These are phyloP conservation scores for Phialocephala sp. DNA, from an alignment of 2,329 filamentous ascomycete species.

Conservation along the genomic window DNA sequence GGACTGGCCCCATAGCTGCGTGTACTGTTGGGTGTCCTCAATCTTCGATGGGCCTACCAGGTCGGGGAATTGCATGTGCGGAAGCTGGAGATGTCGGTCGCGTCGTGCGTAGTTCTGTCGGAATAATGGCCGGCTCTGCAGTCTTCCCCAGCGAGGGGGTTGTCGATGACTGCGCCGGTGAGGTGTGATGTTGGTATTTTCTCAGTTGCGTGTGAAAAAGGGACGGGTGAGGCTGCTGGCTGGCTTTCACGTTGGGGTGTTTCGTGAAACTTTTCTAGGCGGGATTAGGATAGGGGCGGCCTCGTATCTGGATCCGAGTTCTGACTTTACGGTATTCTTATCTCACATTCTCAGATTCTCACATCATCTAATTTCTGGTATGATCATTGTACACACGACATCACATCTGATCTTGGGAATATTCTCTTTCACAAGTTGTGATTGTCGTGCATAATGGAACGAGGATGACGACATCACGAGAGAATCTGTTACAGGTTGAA, in stretches of 20 bases:
- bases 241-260: background rate
- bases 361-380: background rate
- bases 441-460: background rate
- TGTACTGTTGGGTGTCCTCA: slow-evolving; percentile 39
- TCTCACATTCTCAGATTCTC: background rate
- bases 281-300: slow-evolving; percentile 11
- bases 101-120: slow-evolving; percentile 15
- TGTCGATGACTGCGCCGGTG: slow-evolving; percentile 49
- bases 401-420: background rate
- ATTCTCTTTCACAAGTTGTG: background rate
- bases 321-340: background rate
- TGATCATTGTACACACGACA: background rate
- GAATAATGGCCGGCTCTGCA: slow-evolving; percentile 16
- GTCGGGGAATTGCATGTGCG: slow-evolving; percentile 35
- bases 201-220: slow-evolving; percentile 42
- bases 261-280: slow-evolving; percentile 12
- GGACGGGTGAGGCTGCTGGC: slow-evolving; percentile 7
- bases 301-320: background rate
- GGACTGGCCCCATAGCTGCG: slow-evolving; percentile 62
- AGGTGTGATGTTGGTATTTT: slow-evolving; percentile 36
- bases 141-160: slow-evolving; percentile 27
- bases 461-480: slow-evolving; percentile 1
- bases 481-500: background rate
- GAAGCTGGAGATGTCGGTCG: slow-evolving; percentile 20
- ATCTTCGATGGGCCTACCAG: slow-evolving; percentile 27